Evolutionary conservation across 169 alveolate species (phyloP), one percentile per base, ranked within the genome.

Genomic region (Eimeria brunetti): DNA sequence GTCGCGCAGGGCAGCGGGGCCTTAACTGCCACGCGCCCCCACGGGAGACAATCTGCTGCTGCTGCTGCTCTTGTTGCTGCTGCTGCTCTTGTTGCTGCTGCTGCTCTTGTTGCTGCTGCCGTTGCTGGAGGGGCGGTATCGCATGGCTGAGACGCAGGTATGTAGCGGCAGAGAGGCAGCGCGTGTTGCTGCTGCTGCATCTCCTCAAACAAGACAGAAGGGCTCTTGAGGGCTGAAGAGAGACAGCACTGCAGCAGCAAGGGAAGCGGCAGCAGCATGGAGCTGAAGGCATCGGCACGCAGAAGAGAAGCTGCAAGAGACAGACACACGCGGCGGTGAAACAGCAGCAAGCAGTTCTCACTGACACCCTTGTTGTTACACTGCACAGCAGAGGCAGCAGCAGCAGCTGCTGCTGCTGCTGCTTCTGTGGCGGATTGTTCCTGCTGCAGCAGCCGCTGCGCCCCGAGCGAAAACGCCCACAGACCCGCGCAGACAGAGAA

Each of bases 121-220:
- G 85, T 9, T 24, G 60, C 38, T 75, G 41, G 38, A 24, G 62
- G 41, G 38, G 62, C 38, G 33, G 53, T 3, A 24, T 12, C 73
- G 46, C 49, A 46, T 11, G 27, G 12, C 64, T 6, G 89, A 33
- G 49, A 30, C 20, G 49, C 64, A 24, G 62, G 89, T 18, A 49
- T 0, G 89, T 51, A 81, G 73, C 53, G 71, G 67, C 89, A 46
- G 67, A 49, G 27, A 20, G 89, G 73, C 20, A 81, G 73, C 27
- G 73, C 89, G 73, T 81, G 71, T 49, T 81, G 89, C 73, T 81
- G 89, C 89, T 81, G 89, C 89, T 81, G 89, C 73, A 81, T 71
- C 89, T 81, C 89, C 49, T 24, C 51, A 9, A 46, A 51, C 44
- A 81, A 51, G 20, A 53, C 73, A 51, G 89, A 51, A 9, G 89